phyloP scores from a whole-genome alignment of 208 protist genomes.

The Phytomonas sp. region DNA sequence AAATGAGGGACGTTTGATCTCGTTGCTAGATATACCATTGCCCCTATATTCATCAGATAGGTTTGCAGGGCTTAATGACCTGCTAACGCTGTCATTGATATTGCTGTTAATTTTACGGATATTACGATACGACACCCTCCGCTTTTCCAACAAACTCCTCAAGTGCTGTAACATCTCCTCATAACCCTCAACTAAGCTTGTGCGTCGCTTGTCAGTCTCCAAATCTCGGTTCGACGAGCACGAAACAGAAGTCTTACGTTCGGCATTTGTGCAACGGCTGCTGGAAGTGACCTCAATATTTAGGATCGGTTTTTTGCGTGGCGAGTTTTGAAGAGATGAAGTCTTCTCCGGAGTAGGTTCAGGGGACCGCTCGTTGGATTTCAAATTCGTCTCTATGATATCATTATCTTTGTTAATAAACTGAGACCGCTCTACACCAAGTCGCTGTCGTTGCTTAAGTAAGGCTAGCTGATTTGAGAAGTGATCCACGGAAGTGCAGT shows the following conservation, averaged over 20 bases:
- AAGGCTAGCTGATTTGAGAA: constrained; percentile 34
- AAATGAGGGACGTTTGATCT: not conserved
- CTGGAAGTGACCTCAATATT: not conserved
- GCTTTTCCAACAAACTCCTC: constrained; percentile 54
- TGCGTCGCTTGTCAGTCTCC: constrained; percentile 11
- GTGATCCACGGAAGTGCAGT: constrained; percentile 9
- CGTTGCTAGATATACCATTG: not conserved
- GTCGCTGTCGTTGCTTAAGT: constrained; percentile 44
- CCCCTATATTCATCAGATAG: not conserved
- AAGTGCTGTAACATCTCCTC: constrained; percentile 80
- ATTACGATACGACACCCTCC: constrained; percentile 16
- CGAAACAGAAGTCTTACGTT: not conserved
- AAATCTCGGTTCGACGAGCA: not conserved
- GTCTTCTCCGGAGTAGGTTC: constrained; percentile 8
- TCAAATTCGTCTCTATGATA: not conserved
- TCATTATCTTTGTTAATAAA: not conserved
- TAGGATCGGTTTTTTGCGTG: constrained; percentile 7
- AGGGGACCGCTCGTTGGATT: not conserved
- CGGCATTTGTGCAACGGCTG: constrained; percentile 10
- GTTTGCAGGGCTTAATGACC: not conserved
- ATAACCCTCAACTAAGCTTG: constrained; percentile 54
- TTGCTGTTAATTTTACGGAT: constrained; percentile 17
- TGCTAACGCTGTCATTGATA: constrained; percentile 5
- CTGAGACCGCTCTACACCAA: constrained; percentile 7
- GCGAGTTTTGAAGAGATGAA: not conserved